Percentiles rank a stretch among this genome's conserved stretches.
Conservation (phyloP, 495 filamentous ascomycete genomes). For the Aspergillus bertholletiae region DNA sequence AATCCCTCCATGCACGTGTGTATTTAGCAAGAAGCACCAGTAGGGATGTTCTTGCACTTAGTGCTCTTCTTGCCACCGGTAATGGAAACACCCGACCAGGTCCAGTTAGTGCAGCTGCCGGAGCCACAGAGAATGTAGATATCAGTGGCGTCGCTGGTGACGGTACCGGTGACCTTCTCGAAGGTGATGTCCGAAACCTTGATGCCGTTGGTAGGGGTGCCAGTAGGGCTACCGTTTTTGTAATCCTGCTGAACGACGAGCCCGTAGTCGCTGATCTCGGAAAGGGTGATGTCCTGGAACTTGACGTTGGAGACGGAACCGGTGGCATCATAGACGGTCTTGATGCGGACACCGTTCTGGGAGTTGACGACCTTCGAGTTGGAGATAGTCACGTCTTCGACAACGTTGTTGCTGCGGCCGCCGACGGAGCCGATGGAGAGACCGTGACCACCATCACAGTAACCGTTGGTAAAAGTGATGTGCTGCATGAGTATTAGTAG, state of each 20-base stretch:
- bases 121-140: slow-evolving; percentile 53
- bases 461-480: slow-evolving; percentile 50
- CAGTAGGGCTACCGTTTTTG: slow-evolving; percentile 56
- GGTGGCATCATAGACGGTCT: slow-evolving; percentile 55
- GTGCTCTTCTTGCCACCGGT: slow-evolving; percentile 45
- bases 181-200: slow-evolving; percentile 55
- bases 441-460: slow-evolving; percentile 58
- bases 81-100: slow-evolving; percentile 40
- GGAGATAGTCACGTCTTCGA: slow-evolving; percentile 51
- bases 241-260: slow-evolving; percentile 70
- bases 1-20: too few species aligned
- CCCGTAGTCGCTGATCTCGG: slow-evolving; percentile 57
- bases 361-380: slow-evolving; percentile 41
- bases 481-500: slow-evolving; percentile 29
- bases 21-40: slow-evolving; percentile 30
- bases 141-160: slow-evolving; percentile 33
- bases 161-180: slow-evolving; percentile 44
- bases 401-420: slow-evolving; percentile 56
- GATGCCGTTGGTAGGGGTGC: slow-evolving; percentile 57
- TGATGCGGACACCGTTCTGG: slow-evolving; percentile 58
- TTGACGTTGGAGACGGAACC: slow-evolving; percentile 56
- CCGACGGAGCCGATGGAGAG: slow-evolving; percentile 68
- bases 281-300: slow-evolving; percentile 59
- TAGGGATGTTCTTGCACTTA: slow-evolving; percentile 39
- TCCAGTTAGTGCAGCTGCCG: slow-evolving; percentile 39